phyloP scores from a whole-genome alignment of 305 asterid species.

The Petunia hybrid region DNA sequence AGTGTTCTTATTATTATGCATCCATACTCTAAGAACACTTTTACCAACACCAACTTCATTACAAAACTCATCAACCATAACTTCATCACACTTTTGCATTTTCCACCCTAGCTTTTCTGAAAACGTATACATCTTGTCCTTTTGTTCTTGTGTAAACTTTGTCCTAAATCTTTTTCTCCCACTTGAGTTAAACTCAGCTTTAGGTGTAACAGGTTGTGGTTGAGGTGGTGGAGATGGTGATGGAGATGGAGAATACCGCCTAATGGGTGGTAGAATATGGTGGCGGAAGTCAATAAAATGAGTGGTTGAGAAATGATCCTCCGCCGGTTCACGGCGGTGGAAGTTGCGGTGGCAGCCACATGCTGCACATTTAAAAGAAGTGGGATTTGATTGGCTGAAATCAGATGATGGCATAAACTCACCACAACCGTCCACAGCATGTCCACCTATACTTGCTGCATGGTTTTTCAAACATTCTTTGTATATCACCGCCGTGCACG shows the following conservation, averaged over 20 bases:
- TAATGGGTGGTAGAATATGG: conserved; percentile 39
- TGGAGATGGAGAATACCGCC: conserved; percentile 37
- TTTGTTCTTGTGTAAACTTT: conserved; percentile 65
- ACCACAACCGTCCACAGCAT: conserved; percentile 91
- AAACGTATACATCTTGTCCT: conserved; percentile 67
- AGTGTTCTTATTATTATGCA: conserved; percentile 81
- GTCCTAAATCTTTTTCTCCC: conserved; percentile 67
- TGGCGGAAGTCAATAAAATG: conserved; percentile 60
- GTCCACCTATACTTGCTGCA: conserved; percentile 77
- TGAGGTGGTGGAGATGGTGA: conserved; percentile 34
- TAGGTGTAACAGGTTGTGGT: conserved; percentile 45
- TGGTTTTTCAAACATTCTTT: conserved; percentile 83
- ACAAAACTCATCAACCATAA: conserved; percentile 64
- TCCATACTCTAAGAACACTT: conserved; percentile 84
- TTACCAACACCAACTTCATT: conserved; percentile 62
- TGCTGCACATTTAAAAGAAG: conserved; percentile 65
- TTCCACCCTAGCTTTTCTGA: conserved; percentile 74
- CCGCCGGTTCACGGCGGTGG: conserved; percentile 73
- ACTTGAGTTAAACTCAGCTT: conserved; percentile 39
- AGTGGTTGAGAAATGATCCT: conserved; percentile 39
- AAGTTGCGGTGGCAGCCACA: conserved; percentile 85
- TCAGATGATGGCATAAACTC: conserved; percentile 71
- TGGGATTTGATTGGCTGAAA: conserved; percentile 45
- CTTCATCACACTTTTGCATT: conserved; percentile 59
- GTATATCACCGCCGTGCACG: conserved; percentile 41